phyloP scores from a whole-genome alignment of 2,329 filamentous ascomycete genomes.

The Rutstroemia sydowiana region DNA sequence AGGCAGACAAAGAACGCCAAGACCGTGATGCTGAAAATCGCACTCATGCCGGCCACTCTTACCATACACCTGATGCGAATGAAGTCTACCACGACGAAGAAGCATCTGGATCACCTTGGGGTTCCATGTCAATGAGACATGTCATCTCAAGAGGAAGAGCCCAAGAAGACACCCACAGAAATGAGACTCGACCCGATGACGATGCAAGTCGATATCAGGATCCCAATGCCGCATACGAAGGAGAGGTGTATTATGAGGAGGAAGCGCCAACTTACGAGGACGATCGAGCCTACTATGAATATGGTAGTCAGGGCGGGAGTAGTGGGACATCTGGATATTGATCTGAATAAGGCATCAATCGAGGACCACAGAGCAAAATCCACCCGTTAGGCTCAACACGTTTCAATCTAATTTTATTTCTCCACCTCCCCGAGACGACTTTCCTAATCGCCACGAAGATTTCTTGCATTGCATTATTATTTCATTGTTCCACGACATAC shows the following conservation, averaged over 20 bases:
- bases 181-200: slow-evolving; percentile 28
- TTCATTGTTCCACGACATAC: neutral
- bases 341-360: neutral
- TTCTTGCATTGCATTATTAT: neutral
- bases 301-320: slow-evolving; percentile 26
- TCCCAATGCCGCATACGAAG: slow-evolving; percentile 16
- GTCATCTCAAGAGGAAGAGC: slow-evolving; percentile 38
- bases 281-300: slow-evolving; percentile 26
- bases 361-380: neutral
- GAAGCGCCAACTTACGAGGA: slow-evolving; percentile 20
- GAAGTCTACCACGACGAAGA: slow-evolving; percentile 48
- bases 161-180: slow-evolving; percentile 37
- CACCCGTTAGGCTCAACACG: neutral
- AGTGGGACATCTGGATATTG: slow-evolving; percentile 15
- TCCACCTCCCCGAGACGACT: neutral
- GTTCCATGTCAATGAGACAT: slow-evolving; percentile 55
- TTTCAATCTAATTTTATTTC: neutral
- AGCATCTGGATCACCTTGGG: slow-evolving; percentile 65
- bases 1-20: slow-evolving; percentile 57
- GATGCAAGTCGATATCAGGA: slow-evolving; percentile 19
- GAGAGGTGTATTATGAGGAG: slow-evolving; percentile 23
- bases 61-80: slow-evolving; percentile 50
- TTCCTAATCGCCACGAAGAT: neutral
- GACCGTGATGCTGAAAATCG: slow-evolving; percentile 58
- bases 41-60: slow-evolving; percentile 55